These are phyloP conservation scores for Suillus lakei DNA, from an alignment of 768 basidiomycete species.

Conservation along the genomic window DNA sequence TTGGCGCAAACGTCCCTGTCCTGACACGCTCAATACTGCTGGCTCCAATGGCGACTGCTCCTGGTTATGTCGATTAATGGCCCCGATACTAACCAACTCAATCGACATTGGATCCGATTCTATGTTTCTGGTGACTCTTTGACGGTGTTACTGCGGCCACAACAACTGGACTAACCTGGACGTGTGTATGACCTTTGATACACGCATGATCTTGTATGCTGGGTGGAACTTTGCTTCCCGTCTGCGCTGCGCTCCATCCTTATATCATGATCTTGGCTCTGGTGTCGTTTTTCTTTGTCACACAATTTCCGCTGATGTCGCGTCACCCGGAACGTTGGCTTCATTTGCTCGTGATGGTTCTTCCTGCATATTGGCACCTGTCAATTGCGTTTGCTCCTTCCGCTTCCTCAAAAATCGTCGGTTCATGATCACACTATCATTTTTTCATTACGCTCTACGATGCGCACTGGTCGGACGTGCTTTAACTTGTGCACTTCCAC, in stretches of 20 bases:
- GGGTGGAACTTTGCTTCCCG: background rate
- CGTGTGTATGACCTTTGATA: background rate
- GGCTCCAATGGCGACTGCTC: background rate
- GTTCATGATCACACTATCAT: background rate
- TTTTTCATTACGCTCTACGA: background rate
- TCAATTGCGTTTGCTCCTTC: slow-evolving; percentile 1
- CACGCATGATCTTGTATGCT: background rate
- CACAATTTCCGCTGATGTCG: slow-evolving; percentile 8
- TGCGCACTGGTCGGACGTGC: background rate
- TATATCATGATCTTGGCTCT: background rate
- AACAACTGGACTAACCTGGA: background rate
- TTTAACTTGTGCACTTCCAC: background rate
- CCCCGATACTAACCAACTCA: background rate
- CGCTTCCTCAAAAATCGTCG: background rate
- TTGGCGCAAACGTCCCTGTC: background rate
- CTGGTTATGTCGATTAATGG: background rate
- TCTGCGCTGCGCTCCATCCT: background rate
- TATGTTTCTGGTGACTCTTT: background rate
- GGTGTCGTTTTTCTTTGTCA: background rate
- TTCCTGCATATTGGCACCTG: background rate
- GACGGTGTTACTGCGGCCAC: background rate
- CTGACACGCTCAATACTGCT: background rate
- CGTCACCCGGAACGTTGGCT: background rate
- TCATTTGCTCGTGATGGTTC: background rate
- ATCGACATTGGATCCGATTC: background rate